Base-by-base conservation (phyloP, 2,329 filamentous ascomycete genomes). In the Paecilomyces formosus region DNA sequence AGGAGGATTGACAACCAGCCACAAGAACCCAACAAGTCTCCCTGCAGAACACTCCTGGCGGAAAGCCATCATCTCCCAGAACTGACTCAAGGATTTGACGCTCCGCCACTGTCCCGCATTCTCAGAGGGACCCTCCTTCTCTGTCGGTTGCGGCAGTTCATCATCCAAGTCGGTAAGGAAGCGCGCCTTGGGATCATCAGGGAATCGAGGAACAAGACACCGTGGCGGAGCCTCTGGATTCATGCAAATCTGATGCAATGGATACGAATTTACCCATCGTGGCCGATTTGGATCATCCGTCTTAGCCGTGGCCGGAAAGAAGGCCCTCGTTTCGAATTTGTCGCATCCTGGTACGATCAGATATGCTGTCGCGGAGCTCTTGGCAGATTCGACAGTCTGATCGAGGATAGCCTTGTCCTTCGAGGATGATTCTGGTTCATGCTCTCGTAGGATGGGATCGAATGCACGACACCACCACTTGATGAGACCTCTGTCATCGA, bases 61-160 rank as follows among this genome's bases (percentile, higher is more conserved):
- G 70, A 90, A 97, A 0, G 92, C 88, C 93, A 99, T 97, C 82
- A 96, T 89, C 62, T 99, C 94, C 94, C 94, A 99, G 69, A 99
- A 99, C 65, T 92, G 87, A n/a, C 92, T 89, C 49, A 99, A 77
- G 0, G 86, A 89, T 70, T 83, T 87, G 24, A 97, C 86, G 60
- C 88, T 92, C 70, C 86, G 89, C 94, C 94, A 99, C 58, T 84
- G 81, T 0, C 89, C 89, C 2, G 78, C 76, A 26, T 78, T 81
- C 63, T 84, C 82, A 59, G 65, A 70, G 59, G 63, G 70, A 64
- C 64, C 72, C 51, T 64, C 69, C 2, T 61, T 60, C 7, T 65
- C 65, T 1, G 58, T 59, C 35, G 59, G 64, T 53, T 71, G 70
- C 4, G 84, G 81, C 0, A 89, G 81, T 69, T 95, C 91, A 31